phyloP scores from a whole-genome alignment of 805 yeast genomes.

The Schwanniomyces polymorphus region DNA sequence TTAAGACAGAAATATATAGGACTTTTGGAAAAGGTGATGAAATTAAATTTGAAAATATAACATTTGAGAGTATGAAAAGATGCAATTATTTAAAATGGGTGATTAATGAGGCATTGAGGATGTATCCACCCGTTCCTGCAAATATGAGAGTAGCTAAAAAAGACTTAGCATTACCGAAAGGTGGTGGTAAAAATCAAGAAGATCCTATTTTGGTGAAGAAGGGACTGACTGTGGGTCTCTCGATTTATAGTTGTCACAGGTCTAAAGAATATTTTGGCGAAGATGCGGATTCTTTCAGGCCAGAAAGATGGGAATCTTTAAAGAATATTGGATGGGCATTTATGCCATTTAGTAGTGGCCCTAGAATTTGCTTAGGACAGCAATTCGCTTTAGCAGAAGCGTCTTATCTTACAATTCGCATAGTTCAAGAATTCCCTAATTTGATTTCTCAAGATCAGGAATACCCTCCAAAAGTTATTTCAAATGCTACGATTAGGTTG shows the following conservation, averaged over 20 bases:
- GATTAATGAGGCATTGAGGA: slow-evolving; percentile 48
- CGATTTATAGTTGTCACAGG: slow-evolving; percentile 55
- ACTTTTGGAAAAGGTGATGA: slow-evolving; percentile 34
- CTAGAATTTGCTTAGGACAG: slow-evolving; percentile 61
- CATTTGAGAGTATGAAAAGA: slow-evolving; percentile 49
- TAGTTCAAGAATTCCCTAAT: not conserved
- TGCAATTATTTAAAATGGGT: slow-evolving; percentile 38
- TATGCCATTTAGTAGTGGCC: slow-evolving; percentile 56
- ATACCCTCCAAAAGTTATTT: not conserved
- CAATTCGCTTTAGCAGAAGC: slow-evolving; percentile 50
- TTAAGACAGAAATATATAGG: slow-evolving; percentile 35
- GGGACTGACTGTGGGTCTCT: slow-evolving; percentile 54
- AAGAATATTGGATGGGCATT: slow-evolving; percentile 48
- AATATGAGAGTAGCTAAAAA: slow-evolving; percentile 47
- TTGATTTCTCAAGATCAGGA: not conserved
- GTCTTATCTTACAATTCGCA: not conserved
- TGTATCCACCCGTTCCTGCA: slow-evolving; percentile 56
- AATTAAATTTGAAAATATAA: slow-evolving; percentile 33
- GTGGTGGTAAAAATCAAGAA: slow-evolving; percentile 41
- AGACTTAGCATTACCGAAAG: slow-evolving; percentile 53
- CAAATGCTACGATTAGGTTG: not conserved
- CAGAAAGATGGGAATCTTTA: slow-evolving; percentile 57
- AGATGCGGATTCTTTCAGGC: slow-evolving; percentile 43
- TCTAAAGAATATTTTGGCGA: slow-evolving; percentile 35
- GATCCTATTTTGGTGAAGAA: slow-evolving; percentile 46